These are phyloP conservation scores for Solanum appendiculatum DNA, from an alignment of 257 asterid species.

Conservation along the genomic window DNA sequence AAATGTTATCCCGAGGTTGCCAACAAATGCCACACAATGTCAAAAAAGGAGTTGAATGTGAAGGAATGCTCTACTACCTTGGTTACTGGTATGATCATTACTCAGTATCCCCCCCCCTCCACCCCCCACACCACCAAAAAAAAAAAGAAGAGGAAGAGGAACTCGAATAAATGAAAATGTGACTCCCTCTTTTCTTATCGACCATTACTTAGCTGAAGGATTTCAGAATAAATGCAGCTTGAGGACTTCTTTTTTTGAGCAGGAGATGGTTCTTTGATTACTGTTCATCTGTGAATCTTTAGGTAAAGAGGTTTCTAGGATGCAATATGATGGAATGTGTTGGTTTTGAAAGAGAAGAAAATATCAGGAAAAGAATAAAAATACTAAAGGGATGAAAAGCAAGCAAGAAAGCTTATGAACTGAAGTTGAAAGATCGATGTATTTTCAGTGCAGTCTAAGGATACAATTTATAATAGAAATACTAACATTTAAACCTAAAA, in stretches of 20 bases:
- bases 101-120: background rate
- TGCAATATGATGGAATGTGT: background rate
- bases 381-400: background rate
- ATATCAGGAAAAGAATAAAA: background rate
- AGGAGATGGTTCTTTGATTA: background rate
- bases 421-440: background rate
- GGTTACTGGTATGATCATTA: background rate
- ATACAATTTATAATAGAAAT: background rate
- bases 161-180: background rate
- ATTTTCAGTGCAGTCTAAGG: background rate
- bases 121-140: background rate
- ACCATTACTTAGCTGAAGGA: background rate
- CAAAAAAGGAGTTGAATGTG: background rate
- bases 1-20: background rate
- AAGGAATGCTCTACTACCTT: background rate
- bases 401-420: background rate
- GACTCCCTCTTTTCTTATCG: background rate
- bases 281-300: background rate
- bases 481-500: background rate
- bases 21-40: background rate
- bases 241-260: background rate
- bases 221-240: background rate
- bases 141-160: background rate
- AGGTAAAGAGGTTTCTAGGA: background rate
- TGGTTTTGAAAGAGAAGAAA: background rate